Conservation (phyloP, 345 rosid genomes). For the Euphorbia peplus region DNA sequence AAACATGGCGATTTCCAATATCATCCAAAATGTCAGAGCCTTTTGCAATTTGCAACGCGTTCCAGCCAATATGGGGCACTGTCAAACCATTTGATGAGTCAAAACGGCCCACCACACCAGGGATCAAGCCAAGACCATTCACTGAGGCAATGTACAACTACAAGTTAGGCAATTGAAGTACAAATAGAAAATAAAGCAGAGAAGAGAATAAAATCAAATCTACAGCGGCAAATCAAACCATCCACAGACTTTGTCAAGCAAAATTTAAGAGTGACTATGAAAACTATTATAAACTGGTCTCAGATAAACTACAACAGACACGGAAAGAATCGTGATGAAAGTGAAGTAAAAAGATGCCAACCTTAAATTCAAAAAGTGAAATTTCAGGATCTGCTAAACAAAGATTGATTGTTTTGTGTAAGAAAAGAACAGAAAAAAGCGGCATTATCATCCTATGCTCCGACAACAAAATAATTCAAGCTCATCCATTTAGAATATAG, state of each 20-base stretch:
- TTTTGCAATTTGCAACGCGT: constrained; percentile 71
- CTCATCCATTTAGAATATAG: constrained; percentile 1
- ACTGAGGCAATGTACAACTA: constrained; percentile 42
- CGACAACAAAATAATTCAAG: not conserved
- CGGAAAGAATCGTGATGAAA: not conserved
- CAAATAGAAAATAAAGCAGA: not conserved
- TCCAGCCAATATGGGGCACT: constrained; percentile 99
- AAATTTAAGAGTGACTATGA: no score
- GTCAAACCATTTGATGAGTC: constrained; percentile 68
- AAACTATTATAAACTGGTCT: no score
- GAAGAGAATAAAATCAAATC: not conserved
- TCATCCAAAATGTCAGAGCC: constrained; percentile 81
- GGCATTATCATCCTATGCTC: not conserved
- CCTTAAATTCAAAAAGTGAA: not conserved
- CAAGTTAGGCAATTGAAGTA: constrained; percentile 1
- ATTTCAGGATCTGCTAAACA: not conserved
- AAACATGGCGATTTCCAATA: constrained; percentile 73
- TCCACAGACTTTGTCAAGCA: no score
- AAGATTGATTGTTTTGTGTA: not conserved
- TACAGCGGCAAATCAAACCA: no score
- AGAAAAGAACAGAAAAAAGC: not conserved
- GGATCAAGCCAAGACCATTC: constrained; percentile 88
- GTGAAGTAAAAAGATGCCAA: not conserved
- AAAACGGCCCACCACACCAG: constrained; percentile 87
- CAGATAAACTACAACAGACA: not conserved